Base-by-base conservation (phyloP, 192 early-diverging fungal species). In the Coemansia sp. region DNA sequence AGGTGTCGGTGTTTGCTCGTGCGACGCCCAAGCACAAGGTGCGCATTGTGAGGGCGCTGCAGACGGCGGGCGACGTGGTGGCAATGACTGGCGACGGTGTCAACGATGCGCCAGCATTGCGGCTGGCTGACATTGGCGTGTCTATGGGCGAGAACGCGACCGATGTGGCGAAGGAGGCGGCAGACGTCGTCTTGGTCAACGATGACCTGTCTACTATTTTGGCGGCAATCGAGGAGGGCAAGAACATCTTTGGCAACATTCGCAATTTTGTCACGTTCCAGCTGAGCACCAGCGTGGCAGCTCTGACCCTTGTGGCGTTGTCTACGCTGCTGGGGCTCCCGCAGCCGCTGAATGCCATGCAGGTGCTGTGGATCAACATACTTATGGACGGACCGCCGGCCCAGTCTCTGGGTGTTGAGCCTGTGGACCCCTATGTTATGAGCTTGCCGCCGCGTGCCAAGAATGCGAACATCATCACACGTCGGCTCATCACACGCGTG, bases 301-400 rank as follows among this genome's bases (percentile, higher is more conserved):
- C 97, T 2, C 83, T 98, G 62, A 86, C 91, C 1, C 76, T 98
- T 71, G 94, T 98, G 70, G 94, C 95, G 21, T 67, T 93, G 29
- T 85, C 94, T 12, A 96, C 94, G 6, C 71, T 97, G 19, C 87
- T 95, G 72, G 94, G 94, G 37, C 77, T 95, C 11, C 84, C 86
- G 21, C 95, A 96, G 65, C 97, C 97, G 46, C 85, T 98, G 64
- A 98, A 98, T 73, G 91, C 97, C 10, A 98, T 98, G 97, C 97
- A 98, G 74, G 96, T 98, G 76, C 80, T 98, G 62, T 98, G 94
- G 94, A 98, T 98, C 62, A 98, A 98, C 73, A 98, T 98, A 67
- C 89, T 98, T 46, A 97, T 96, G 91, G 97, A 98, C 73, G 97
- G 97, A 8, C 97, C 97, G 31, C 95, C 96, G 9, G 97, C 97